phyloP scores from a whole-genome alignment of 495 filamentous ascomycete species.

The Penicillium bovifimosum region DNA sequence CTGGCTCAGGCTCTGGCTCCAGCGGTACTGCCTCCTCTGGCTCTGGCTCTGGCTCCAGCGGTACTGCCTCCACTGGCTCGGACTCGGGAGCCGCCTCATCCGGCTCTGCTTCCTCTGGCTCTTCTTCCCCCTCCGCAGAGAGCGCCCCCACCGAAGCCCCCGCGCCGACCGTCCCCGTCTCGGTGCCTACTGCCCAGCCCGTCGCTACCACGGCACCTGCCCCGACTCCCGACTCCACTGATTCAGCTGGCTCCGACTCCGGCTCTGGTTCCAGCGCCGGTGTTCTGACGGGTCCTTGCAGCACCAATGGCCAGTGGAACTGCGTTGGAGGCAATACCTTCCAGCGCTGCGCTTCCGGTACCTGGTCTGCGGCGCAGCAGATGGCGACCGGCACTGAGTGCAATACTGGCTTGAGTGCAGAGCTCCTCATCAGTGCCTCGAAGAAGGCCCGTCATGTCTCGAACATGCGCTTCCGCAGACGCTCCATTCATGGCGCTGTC shows the following conservation, averaged over 20 bases:
- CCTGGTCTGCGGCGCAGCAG: slow-evolving; percentile 49
- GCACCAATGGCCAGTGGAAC: slow-evolving; percentile 50
- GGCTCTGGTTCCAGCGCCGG: slow-evolving; percentile 14
- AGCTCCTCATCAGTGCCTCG: slow-evolving; percentile 33
- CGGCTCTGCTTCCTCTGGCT: slow-evolving; percentile 4
- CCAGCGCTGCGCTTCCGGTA: slow-evolving; percentile 57
- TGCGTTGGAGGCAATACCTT: slow-evolving; percentile 56
- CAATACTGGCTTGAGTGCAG: slow-evolving; percentile 43
- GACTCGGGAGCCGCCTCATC: slow-evolving; percentile 8
- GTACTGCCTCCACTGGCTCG: slow-evolving; percentile 5
- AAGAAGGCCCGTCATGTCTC: slow-evolving; percentile 27
- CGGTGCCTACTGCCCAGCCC: slow-evolving; percentile 23
- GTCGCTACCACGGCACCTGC: slow-evolving; percentile 10
- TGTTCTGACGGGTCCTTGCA: slow-evolving; percentile 35
- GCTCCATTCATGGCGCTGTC: slow-evolving; percentile 10
- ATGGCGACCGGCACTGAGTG: slow-evolving; percentile 59
- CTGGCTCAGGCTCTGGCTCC: slow-evolving; percentile 10
- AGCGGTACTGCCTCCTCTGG: slow-evolving; percentile 1
- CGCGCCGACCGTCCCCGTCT: slow-evolving; percentile 12
- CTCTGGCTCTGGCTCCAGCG: slow-evolving; percentile 11
- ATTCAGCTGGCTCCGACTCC: neutral
- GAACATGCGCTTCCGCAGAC: slow-evolving; percentile 31
- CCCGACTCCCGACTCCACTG: slow-evolving; percentile 5
- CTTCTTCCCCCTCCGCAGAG: slow-evolving; percentile 10
- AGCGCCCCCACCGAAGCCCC: slow-evolving; percentile 1